These are phyloP conservation scores for Buddleja alternifolia DNA, from an alignment of 257 asterid species.

Conservation along the genomic window DNA sequence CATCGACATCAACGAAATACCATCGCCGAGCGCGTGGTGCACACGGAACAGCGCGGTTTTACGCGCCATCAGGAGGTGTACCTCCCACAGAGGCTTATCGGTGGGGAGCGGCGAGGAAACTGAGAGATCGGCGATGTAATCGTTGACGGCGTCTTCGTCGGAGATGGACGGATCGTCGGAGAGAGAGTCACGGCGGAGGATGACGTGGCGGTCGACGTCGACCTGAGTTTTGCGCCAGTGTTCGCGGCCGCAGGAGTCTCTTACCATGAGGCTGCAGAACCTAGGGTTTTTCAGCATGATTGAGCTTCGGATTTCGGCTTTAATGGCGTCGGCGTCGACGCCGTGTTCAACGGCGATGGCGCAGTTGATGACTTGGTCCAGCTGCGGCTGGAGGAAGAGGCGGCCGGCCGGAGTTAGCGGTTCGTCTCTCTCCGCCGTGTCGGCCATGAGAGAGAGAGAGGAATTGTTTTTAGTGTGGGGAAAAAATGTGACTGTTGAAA, in stretches of 20 bases:
- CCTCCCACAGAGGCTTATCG: conserved; percentile 86
- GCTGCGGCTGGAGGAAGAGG: conserved; percentile 53
- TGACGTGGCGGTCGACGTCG: conserved; percentile 62
- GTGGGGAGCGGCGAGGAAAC: conserved; percentile 63
- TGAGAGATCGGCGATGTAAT: conserved; percentile 68
- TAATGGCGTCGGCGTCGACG: conserved; percentile 45
- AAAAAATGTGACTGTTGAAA: background rate
- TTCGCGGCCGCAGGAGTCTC: conserved; percentile 61
- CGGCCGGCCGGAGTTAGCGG: conserved; percentile 87
- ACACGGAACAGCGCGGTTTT: conserved; percentile 52
- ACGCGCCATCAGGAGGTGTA: conserved; percentile 69
- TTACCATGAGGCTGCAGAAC: conserved; percentile 74
- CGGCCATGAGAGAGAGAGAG: conserved; percentile 27
- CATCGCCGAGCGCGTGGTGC: conserved; percentile 93
- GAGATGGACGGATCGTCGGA: conserved; percentile 39
- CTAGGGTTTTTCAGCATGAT: conserved; percentile 66
- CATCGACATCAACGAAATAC: conserved; percentile 80
- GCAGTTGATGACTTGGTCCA: conserved; percentile 59
- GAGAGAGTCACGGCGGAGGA: conserved; percentile 47
- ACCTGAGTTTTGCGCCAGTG: conserved; percentile 67
- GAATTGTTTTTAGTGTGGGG: background rate
- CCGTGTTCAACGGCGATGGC: conserved; percentile 39
- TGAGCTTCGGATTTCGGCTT: conserved; percentile 43
- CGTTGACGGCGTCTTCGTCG: conserved; percentile 72
- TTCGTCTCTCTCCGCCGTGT: conserved; percentile 41